phyloP scores from a whole-genome alignment of 768 basidiomycete species.

The Phaeolepiota aurea region DNA sequence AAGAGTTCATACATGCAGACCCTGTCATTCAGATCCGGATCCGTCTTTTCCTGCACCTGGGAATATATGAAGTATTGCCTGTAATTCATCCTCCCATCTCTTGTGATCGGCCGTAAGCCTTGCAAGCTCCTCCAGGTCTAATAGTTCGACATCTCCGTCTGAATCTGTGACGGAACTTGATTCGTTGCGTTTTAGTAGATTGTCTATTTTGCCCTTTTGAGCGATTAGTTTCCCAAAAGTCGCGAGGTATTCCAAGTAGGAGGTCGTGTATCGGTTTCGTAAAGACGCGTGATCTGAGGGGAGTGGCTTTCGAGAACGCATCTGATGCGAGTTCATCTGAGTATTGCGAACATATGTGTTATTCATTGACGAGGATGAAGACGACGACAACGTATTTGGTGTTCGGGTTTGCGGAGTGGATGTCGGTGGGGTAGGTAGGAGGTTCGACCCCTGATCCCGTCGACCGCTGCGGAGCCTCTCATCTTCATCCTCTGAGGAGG shows the following conservation, averaged over 20 bases:
- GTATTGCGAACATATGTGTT: slow-evolving; percentile 22
- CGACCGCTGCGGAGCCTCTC: slow-evolving; percentile 16
- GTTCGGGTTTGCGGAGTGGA: slow-evolving; percentile 15
- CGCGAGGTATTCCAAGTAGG: slow-evolving; percentile 43
- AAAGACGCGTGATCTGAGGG: slow-evolving; percentile 43
- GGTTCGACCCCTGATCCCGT: slow-evolving; percentile 10
- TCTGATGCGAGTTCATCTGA: background rate
- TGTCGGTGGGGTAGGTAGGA: slow-evolving; percentile 3
- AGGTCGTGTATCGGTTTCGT: slow-evolving; percentile 41
- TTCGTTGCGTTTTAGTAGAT: slow-evolving; percentile 26
- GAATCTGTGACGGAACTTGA: slow-evolving; percentile 36
- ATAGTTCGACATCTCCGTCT: slow-evolving; percentile 43
- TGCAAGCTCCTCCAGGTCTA: slow-evolving; percentile 45
- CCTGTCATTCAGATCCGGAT: background rate
- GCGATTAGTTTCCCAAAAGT: slow-evolving; percentile 36
- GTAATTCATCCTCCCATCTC: slow-evolving; percentile 43
- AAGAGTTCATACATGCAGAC: too few species aligned
- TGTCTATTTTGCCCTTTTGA: slow-evolving; percentile 45
- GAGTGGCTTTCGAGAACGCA: slow-evolving; percentile 13
- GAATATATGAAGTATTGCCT: slow-evolving; percentile 26
- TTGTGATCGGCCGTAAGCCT: slow-evolving; percentile 35
- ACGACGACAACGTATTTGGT: slow-evolving; percentile 15
- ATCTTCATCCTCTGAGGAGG: slow-evolving; percentile 58
- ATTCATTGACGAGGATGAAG: slow-evolving; percentile 5
- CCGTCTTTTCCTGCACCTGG: background rate